phyloP scores from a whole-genome alignment of 75 land plant species.

The Selaginella moellendorffii region DNA sequence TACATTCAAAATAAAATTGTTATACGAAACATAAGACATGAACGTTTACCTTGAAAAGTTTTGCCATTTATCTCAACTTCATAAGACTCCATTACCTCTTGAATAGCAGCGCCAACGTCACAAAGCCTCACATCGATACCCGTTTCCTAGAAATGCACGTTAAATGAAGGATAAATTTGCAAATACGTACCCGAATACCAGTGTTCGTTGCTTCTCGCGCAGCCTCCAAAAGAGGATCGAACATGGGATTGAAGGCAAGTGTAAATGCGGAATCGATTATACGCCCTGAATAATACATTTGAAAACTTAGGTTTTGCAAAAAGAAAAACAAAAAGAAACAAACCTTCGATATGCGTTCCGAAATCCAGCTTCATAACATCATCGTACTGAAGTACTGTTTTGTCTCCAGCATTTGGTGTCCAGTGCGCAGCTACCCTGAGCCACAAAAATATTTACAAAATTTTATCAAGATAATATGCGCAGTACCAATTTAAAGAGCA shows the following conservation, averaged over 20 bases:
- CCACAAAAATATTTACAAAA: no score
- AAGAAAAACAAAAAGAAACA: no score
- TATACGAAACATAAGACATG: neutral
- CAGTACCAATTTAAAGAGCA: slow-evolving; percentile 98
- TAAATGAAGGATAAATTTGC: neutral
- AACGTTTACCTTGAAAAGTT: slow-evolving; percentile 82
- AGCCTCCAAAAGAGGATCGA: slow-evolving; percentile 82
- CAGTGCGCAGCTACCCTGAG: slow-evolving; percentile 99
- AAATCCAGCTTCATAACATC: slow-evolving; percentile 99
- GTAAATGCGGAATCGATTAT: slow-evolving; percentile 98
- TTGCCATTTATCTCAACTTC: slow-evolving; percentile 98
- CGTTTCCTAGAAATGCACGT: slow-evolving; percentile 77
- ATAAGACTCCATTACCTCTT: slow-evolving; percentile 97
- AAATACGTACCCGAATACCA: slow-evolving; percentile 61
- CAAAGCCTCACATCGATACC: slow-evolving; percentile 96
- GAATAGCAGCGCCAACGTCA: slow-evolving; percentile 95
- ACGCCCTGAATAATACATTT: slow-evolving; percentile 50
- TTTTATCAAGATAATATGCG: no score
- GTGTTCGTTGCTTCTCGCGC: slow-evolving; percentile 91
- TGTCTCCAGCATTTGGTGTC: slow-evolving; percentile 96
- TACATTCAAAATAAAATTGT: neutral
- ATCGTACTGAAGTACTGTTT: slow-evolving; percentile 96
- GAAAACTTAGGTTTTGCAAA: no score
- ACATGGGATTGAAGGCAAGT: slow-evolving; percentile 94
- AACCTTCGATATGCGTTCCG: slow-evolving; percentile 99